Conservation (phyloP, 1,139 yeast species). For the Hemisphaericaspora xylofermentans region DNA sequence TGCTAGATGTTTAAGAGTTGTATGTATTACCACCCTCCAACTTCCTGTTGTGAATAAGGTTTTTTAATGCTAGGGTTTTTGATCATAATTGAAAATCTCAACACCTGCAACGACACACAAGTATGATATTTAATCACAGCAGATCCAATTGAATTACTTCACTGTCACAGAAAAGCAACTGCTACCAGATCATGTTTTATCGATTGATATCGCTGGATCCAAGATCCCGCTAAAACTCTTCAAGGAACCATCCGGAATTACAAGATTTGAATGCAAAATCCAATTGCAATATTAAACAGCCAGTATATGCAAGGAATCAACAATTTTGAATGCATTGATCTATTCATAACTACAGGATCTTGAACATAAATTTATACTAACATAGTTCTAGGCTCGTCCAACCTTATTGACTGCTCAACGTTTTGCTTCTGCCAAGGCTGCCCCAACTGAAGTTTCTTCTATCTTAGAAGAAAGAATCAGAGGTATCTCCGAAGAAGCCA, state of each 20-base stretch:
- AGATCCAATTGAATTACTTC: neutral
- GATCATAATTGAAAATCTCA: neutral
- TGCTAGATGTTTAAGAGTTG: slow-evolving; percentile 62
- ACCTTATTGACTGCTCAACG: slow-evolving; percentile 63
- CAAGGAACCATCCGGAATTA: too few relatives aligned
- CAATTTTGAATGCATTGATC: neutral
- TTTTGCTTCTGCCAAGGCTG: slow-evolving; percentile 96
- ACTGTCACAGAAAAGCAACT: neutral
- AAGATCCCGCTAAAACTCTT: neutral
- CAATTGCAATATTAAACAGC: neutral
- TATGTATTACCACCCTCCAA: slow-evolving; percentile 39
- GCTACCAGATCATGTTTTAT: neutral
- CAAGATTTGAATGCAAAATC: neutral
- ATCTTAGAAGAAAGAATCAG: slow-evolving; percentile 99
- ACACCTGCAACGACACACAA: neutral
- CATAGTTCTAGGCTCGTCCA: slow-evolving; percentile 65
- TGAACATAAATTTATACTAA: slow-evolving; percentile 12
- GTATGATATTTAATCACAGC: neutral
- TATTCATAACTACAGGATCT: neutral
- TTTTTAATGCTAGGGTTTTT: neutral
- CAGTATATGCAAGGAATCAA: too few relatives aligned
- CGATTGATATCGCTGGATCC: neutral
- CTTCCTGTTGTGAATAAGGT: neutral
- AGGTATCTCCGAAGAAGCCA: slow-evolving; percentile 97
- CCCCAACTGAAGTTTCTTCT: slow-evolving; percentile 99